A percentile compares a stretch with the other conserved stretches of the same genome.
Evolutionary conservation across 345 rosid species (phyloP).

Genomic region (Eucalyptus albens): DNA sequence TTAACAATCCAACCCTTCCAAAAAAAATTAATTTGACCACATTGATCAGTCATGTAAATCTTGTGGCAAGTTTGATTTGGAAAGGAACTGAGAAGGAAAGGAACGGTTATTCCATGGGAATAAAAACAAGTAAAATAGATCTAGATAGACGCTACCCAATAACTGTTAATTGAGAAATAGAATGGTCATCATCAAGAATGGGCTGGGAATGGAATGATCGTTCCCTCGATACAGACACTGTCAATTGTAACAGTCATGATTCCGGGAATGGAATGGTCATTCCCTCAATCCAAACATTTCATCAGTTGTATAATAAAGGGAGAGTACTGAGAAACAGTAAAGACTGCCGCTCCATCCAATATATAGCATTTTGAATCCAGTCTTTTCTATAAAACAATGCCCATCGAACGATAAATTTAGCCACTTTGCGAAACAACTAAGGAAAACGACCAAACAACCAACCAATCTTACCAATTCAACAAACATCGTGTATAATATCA

Average conservation of each 20-base stretch:
- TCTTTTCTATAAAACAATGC: neutral
- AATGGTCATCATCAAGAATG: neutral
- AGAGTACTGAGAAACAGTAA: neutral
- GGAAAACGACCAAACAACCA: neutral
- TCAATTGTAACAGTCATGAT: neutral
- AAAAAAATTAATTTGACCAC: neutral
- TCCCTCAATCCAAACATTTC: neutral
- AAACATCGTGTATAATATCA: neutral
- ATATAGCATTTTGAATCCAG: neutral
- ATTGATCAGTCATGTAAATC: neutral
- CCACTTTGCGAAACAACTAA: neutral
- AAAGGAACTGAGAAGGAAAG: neutral
- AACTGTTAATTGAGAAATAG: neutral
- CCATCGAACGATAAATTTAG: neutral
- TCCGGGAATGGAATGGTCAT: neutral
- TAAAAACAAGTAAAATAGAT: neutral
- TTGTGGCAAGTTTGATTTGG: neutral
- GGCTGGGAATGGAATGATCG: neutral
- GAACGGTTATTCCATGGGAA: neutral
- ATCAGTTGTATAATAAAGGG: neutral
- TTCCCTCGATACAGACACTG: neutral
- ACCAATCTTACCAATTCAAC: neutral
- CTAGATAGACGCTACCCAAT: neutral
- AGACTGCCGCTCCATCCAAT: neutral
- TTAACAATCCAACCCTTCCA: neutral